Percentiles rank a stretch among this genome's conserved stretches.
phyloP scores from a whole-genome alignment of 2,329 filamentous ascomycete genomes.

The Sporothrix pseudoabietina region DNA sequence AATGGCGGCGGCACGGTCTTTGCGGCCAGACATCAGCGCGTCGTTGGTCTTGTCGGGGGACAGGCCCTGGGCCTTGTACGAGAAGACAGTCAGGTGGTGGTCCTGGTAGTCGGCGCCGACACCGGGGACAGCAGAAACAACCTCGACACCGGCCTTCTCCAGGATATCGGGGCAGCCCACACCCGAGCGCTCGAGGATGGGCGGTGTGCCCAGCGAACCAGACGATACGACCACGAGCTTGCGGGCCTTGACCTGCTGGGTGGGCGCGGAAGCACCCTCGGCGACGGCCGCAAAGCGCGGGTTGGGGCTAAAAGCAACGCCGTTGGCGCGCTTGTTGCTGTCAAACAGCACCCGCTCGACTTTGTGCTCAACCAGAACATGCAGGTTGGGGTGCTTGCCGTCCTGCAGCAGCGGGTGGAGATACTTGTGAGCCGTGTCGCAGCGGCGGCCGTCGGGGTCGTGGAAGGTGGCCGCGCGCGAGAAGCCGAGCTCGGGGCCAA shows the following conservation, averaged over 20 bases:
- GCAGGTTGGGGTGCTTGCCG: constrained; percentile 40
- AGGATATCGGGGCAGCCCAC: constrained; percentile 55
- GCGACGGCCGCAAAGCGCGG: background rate
- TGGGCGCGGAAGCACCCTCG: constrained; percentile 40
- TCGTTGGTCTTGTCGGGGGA: constrained; percentile 49
- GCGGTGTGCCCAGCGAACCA: constrained; percentile 57
- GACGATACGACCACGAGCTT: constrained; percentile 56
- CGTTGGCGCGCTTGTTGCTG: constrained; percentile 37
- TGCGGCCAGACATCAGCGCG: constrained; percentile 36
- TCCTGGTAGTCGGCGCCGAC: constrained; percentile 58
- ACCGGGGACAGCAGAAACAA: constrained; percentile 54
- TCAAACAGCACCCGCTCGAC: constrained; percentile 56
- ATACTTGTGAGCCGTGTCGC: constrained; percentile 39
- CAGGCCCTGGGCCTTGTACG: constrained; percentile 52
- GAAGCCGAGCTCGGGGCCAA: constrained; percentile 8
- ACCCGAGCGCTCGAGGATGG: constrained; percentile 64
- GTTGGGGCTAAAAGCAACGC: constrained; percentile 56
- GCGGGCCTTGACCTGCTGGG: constrained; percentile 48
- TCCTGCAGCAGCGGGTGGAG: constrained; percentile 40
- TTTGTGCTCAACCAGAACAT: constrained; percentile 41
- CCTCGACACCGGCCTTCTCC: constrained; percentile 48
- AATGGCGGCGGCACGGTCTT: constrained; percentile 35
- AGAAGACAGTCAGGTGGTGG: constrained; percentile 54
- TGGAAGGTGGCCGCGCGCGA: background rate
- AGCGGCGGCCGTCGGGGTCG: constrained; percentile 38